Base-by-base conservation (phyloP, 2,329 filamentous ascomycete genomes). In the Rhexocercosporidium sp. region DNA sequence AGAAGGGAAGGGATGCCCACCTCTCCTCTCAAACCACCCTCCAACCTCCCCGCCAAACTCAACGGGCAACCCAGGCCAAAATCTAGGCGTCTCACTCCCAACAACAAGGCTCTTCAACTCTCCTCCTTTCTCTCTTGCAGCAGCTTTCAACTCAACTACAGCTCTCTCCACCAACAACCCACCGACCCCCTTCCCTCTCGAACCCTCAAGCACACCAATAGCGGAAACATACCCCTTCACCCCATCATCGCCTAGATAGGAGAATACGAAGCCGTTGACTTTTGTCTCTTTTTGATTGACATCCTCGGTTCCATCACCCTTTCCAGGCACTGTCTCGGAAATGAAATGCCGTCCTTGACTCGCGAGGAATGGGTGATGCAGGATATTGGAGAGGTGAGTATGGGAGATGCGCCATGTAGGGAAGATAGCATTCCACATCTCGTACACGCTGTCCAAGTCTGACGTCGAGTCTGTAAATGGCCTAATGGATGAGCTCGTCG, bases 61-160 rank as follows among this genome's bases (percentile, higher is more conserved):
- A 29, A n/a, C 5, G 3, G 49, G 49, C 49, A 53, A 31, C 1
- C 49, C 51, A 1, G 51, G 51, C 51, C 51, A 54, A 54, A 54
- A 54, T 29, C 51, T 54, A 27, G 27, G 27, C 51, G 29, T 54
- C 27, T 54, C 51, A 54, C 29, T 54, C 27, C 51, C 51, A 54
- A 54, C 18, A 5, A 54, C 29, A 12, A 54, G 16, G 6, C 18
- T 54, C 51, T 54, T 37, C 16, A 54, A n/a, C 29, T 20, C 51
- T 3, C 11, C 5, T 11, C 29, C 51, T 5, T 14, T 31, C 14
- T 31, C 49, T 2, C 25, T 27, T 3, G 11, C 51, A 7, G 14
- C 51, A 18, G 9, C 11, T 16, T 14, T 54, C 51, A 54, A 54
- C 2, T 4, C 29, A 27, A 1, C 29, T 3, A 34, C 18, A 9